A percentile compares a stretch with the other conserved stretches of the same genome.
Evolutionary conservation across 495 filamentous ascomycete species (phyloP).

Genomic region (Hypoxylon perforatum): DNA sequence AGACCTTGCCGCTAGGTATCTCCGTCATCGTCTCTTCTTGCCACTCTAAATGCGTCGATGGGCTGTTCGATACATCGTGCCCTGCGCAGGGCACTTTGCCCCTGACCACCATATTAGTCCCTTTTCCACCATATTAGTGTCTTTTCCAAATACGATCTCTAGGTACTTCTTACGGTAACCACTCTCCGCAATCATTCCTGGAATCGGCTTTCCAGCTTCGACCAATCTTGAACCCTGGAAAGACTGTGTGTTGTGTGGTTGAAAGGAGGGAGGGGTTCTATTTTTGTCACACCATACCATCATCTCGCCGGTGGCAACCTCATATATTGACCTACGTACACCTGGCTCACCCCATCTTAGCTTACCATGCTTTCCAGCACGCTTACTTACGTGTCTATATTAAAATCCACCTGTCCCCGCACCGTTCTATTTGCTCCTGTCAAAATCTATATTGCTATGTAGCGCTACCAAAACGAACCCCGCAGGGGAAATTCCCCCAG

Average conservation of each 20-base stretch:
- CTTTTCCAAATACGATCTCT: too few species aligned
- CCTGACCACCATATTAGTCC: conserved; percentile 28
- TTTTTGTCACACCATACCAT: conserved; percentile 16
- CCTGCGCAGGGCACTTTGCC: conserved; percentile 18
- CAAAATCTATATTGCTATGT: conserved; percentile 29
- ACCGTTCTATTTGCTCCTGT: conserved; percentile 16
- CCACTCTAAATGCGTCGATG: neutral
- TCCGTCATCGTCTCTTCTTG: conserved; percentile 15
- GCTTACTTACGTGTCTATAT: conserved; percentile 36
- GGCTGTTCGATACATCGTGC: conserved; percentile 4
- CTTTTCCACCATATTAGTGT: neutral
- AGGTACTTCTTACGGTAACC: neutral
- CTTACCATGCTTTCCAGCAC: conserved; percentile 25
- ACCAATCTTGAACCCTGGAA: conserved; percentile 20
- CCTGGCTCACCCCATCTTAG: conserved; percentile 19
- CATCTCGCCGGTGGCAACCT: conserved; percentile 34
- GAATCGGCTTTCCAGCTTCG: conserved; percentile 12
- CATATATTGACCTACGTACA: conserved; percentile 37
- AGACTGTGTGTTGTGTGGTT: neutral
- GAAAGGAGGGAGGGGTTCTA: conserved; percentile 15
- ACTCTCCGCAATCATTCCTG: neutral
- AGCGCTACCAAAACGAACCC: conserved; percentile 14
- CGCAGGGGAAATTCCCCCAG: conserved; percentile 24
- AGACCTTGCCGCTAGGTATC: conserved; percentile 14
- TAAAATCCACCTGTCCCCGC: conserved; percentile 30